Conservation (phyloP, 768 basidiomycete species). For the Phylloporus arenicola region DNA sequence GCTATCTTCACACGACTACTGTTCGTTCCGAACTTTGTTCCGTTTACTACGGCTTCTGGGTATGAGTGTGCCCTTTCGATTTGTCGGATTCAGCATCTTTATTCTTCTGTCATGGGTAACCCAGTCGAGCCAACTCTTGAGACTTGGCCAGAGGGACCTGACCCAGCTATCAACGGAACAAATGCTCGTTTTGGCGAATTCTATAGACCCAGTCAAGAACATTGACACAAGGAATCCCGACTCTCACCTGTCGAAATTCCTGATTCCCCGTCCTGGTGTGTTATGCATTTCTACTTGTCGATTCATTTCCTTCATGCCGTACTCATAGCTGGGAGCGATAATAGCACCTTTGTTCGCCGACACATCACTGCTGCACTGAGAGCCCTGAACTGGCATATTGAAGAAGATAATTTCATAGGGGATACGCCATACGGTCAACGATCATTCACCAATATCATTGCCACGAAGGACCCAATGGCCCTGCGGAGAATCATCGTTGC, state of each 20-base stretch:
- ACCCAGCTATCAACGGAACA: slow-evolving; percentile 44
- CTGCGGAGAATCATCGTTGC: slow-evolving; percentile 77
- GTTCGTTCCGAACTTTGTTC: not conserved
- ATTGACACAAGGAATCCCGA: slow-evolving; percentile 59
- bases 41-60: not conserved
- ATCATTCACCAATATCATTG: slow-evolving; percentile 85
- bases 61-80: slow-evolving; percentile 15
- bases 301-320: not conserved
- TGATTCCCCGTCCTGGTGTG: slow-evolving; percentile 81
- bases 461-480: slow-evolving; percentile 89
- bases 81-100: slow-evolving; percentile 8
- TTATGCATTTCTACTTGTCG: slow-evolving; percentile 12
- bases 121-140: slow-evolving; percentile 27
- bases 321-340: slow-evolving; percentile 58
- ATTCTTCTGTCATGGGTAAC: slow-evolving; percentile 18
- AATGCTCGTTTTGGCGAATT: slow-evolving; percentile 45
- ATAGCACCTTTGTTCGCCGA: slow-evolving; percentile 75
- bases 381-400: slow-evolving; percentile 79
- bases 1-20: slow-evolving; percentile 11
- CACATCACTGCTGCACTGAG: slow-evolving; percentile 73
- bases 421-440: slow-evolving; percentile 77
- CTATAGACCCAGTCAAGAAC: slow-evolving; percentile 61
- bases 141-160: slow-evolving; percentile 35
- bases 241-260: slow-evolving; percentile 75
- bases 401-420: slow-evolving; percentile 75